Percentiles rank a stretch among this genome's conserved stretches.
Evolutionary conservation across 1,139 yeast genomes (phyloP).

Genomic region (Yamadazyma sp.): DNA sequence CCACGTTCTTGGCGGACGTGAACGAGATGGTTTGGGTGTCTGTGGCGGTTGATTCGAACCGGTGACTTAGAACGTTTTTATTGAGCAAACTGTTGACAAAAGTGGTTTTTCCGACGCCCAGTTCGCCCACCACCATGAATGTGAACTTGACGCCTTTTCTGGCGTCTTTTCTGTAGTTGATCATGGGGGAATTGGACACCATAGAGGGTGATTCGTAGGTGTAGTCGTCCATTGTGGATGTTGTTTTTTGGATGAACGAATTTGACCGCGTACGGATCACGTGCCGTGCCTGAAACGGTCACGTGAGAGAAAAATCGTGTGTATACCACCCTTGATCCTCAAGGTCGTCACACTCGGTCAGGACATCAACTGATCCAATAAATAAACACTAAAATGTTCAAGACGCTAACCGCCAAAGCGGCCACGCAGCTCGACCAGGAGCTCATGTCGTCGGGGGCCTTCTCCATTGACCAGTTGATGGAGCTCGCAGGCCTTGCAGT

Average conservation of each 20-base stretch:
- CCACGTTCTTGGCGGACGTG: conserved; percentile 52
- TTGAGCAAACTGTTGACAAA: conserved; percentile 76
- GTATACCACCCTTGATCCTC: too few relatives aligned
- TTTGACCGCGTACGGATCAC: background rate
- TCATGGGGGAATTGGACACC: conserved; percentile 44
- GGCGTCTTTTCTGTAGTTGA: conserved; percentile 64
- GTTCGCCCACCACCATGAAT: conserved; percentile 78
- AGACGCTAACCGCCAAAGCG: conserved; percentile 56
- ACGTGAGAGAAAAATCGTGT: too few relatives aligned
- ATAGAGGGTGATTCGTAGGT: conserved; percentile 37
- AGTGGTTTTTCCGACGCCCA: conserved; percentile 87
- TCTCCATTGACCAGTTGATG: conserved; percentile 92
- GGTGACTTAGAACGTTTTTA: conserved; percentile 58
- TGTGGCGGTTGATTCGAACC: conserved; percentile 40
- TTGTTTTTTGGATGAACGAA: conserved; percentile 1
- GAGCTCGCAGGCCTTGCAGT: conserved; percentile 94
- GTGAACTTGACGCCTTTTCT: conserved; percentile 85
- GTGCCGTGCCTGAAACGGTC: too few relatives aligned
- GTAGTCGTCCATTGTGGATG: conserved; percentile 21
- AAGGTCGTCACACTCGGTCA: too few relatives aligned
- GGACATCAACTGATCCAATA: too few relatives aligned
- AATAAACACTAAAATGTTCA: too few relatives aligned
- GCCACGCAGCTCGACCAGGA: conserved; percentile 84
- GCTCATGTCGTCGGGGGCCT: conserved; percentile 81
- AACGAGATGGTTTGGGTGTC: conserved; percentile 53